Conservation (phyloP, 345 rosid genomes). For the Noccaea caerulescens region DNA sequence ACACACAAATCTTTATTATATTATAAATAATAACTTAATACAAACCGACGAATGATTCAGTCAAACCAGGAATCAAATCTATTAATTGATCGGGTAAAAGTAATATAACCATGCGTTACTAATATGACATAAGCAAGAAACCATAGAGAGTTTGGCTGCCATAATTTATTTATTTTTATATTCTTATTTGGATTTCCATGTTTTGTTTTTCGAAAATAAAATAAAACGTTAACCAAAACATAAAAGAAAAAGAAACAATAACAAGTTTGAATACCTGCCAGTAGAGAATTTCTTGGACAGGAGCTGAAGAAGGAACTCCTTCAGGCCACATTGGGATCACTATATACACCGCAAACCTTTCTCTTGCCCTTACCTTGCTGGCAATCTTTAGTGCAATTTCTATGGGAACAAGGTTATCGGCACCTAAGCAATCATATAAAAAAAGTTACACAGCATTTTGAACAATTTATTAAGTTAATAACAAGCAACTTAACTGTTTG, state of each 20-base stretch:
- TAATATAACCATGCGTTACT: too few relatives aligned
- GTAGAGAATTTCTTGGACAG: conserved; percentile 82
- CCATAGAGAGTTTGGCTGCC: neutral
- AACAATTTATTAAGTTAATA: neutral
- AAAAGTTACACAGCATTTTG: neutral
- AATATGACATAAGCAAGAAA: conserved; percentile 7
- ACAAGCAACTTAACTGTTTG: neutral
- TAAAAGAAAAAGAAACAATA: too few relatives aligned
- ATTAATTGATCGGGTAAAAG: too few relatives aligned
- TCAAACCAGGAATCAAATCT: too few relatives aligned
- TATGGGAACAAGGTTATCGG: conserved; percentile 88
- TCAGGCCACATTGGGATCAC: conserved; percentile 94
- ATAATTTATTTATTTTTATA: neutral
- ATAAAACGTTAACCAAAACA: too few relatives aligned
- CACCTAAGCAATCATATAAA: conserved; percentile 53
- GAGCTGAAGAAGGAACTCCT: conserved; percentile 71
- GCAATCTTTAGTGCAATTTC: conserved; percentile 79
- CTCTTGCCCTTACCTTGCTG: conserved; percentile 72
- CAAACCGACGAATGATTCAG: too few relatives aligned
- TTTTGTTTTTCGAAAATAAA: too few relatives aligned
- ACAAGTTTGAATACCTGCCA: conserved; percentile 69
- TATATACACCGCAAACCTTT: conserved; percentile 79
- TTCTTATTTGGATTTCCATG: too few relatives aligned
- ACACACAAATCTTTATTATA: neutral
- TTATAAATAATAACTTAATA: too few relatives aligned